These are phyloP conservation scores for Astragalus membranaceus DNA, from an alignment of 306 rosid species.

Conservation along the genomic window DNA sequence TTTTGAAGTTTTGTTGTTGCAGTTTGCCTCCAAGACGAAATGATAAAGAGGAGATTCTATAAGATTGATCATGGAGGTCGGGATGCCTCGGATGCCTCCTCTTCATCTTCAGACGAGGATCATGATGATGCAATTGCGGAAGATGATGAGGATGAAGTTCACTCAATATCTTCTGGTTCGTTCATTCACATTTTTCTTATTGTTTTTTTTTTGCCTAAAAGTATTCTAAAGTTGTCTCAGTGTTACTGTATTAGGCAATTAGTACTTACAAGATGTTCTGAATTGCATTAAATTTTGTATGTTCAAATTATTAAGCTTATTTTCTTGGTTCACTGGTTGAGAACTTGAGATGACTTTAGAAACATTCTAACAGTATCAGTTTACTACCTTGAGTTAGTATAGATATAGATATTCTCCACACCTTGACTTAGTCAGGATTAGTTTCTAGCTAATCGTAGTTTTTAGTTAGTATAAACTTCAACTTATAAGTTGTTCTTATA, in stretches of 20 bases:
- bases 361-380: background rate
- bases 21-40: conserved; percentile 15
- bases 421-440: background rate
- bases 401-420: background rate
- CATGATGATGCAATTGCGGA: conserved; percentile 16
- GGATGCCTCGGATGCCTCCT: conserved; percentile 56
- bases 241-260: background rate
- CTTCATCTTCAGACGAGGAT: conserved; percentile 52
- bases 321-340: background rate
- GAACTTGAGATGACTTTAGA: background rate
- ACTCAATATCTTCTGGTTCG: conserved; percentile 69
- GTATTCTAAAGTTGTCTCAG: too few species aligned
- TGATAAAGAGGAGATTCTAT: conserved; percentile 84
- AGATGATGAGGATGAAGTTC: conserved; percentile 24
- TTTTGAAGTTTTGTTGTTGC: conserved; percentile 1
- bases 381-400: background rate
- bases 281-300: background rate
- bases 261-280: background rate
- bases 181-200: background rate
- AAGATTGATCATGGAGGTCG: conserved; percentile 58
- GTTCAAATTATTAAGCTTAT: background rate
- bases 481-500: background rate
- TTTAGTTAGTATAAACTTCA: background rate
- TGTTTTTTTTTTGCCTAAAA: too few species aligned
- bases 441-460: background rate